These are phyloP conservation scores for Botrytis aclada DNA, from an alignment of 2,329 filamentous ascomycete species.

Conservation along the genomic window DNA sequence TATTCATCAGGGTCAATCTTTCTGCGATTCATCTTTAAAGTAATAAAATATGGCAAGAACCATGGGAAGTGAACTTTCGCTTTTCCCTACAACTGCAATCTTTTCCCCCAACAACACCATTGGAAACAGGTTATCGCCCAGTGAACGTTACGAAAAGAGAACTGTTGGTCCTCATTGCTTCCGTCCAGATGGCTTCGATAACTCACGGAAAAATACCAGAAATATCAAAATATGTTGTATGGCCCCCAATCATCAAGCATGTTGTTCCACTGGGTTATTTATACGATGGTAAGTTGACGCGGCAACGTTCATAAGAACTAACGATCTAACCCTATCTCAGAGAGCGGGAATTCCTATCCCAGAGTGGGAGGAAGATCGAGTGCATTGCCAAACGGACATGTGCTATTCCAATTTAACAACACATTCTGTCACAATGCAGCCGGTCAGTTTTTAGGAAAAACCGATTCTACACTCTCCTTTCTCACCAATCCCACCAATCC, in stretches of 20 bases:
- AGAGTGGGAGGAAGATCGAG: conserved; percentile 28
- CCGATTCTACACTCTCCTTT: conserved; percentile 21
- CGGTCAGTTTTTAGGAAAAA: conserved; percentile 21
- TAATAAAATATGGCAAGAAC: background rate
- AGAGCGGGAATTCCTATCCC: conserved; percentile 23
- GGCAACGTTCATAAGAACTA: background rate
- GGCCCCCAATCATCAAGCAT: conserved; percentile 17
- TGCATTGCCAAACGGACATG: conserved; percentile 18
- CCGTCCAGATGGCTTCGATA: background rate
- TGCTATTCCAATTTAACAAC: conserved; percentile 30
- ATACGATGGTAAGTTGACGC: conserved; percentile 23
- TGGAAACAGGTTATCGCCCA: background rate
- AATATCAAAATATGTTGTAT: conserved; percentile 9
- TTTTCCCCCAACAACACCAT: background rate
- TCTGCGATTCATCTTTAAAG: background rate
- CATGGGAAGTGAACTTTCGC: conserved; percentile 1
- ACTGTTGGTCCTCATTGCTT: background rate
- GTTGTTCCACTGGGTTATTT: conserved; percentile 20
- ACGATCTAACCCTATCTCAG: conserved; percentile 17
- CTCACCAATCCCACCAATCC: conserved; percentile 10
- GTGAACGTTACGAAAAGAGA: background rate
- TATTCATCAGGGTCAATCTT: background rate
- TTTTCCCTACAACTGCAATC: background rate
- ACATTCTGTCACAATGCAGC: conserved; percentile 25
- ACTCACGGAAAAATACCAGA: background rate